A percentile compares a stretch with the other conserved stretches of the same genome.
Conservation (phyloP, 2,329 filamentous ascomycete genomes). For the Berkeleyomyces rouxiae region DNA sequence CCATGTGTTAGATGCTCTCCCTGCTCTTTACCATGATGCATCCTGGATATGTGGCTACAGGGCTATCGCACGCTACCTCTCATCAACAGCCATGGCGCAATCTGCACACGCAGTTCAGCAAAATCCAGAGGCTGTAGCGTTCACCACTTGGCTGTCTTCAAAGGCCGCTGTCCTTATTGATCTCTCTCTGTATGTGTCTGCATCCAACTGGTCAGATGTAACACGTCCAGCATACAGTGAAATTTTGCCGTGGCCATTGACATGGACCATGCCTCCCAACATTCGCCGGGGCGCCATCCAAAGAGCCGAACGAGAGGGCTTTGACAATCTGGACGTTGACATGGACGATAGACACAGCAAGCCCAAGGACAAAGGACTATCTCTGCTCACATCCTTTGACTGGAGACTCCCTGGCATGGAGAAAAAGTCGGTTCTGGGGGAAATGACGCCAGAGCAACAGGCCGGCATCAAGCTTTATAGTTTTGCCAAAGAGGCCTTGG, state of each 20-base stretch:
- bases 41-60: conserved; percentile 44
- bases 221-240: conserved; percentile 69
- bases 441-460: conserved; percentile 54
- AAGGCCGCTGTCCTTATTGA: conserved; percentile 66
- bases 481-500: conserved; percentile 52
- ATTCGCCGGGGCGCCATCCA: conserved; percentile 53
- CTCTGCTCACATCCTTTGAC: conserved; percentile 25
- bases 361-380: conserved; percentile 19
- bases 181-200: conserved; percentile 77
- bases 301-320: conserved; percentile 52
- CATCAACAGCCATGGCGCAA: conserved; percentile 21
- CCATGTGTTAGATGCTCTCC: conserved; percentile 31
- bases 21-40: conserved; percentile 34
- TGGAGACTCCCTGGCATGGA: conserved; percentile 22
- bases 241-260: conserved; percentile 70
- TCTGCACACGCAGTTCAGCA: conserved; percentile 17
- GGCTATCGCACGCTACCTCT: conserved; percentile 42
- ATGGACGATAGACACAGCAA: conserved; percentile 19
- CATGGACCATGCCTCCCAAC: conserved; percentile 67
- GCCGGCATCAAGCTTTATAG: conserved; percentile 61
- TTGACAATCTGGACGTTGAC: conserved; percentile 52
- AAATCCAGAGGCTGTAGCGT: conserved; percentile 32
- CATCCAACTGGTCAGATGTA: conserved; percentile 62
- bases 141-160: conserved; percentile 54
- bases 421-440: conserved; percentile 40